Percentiles rank a stretch among this genome's conserved stretches.
phyloP scores from a whole-genome alignment of 129 eudicot species.

The Calendula officinalis region DNA sequence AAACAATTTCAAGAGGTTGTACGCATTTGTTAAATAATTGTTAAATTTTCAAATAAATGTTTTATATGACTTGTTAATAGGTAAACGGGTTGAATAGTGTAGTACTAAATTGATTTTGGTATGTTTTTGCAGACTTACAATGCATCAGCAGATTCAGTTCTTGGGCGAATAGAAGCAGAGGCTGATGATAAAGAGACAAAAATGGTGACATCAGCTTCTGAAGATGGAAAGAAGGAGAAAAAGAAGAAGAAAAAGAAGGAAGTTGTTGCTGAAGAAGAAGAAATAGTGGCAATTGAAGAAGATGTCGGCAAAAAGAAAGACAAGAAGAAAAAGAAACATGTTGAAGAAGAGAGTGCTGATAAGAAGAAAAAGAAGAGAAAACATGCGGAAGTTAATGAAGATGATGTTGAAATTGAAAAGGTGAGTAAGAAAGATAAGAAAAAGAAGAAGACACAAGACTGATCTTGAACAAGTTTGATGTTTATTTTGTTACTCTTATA shows the following conservation, averaged over 20 bases:
- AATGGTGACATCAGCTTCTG: conserved; percentile 25
- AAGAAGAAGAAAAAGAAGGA: conserved; percentile 54
- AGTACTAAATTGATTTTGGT: not conserved
- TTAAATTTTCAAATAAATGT: too few relatives aligned
- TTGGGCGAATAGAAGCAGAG: conserved; percentile 55
- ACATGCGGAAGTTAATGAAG: conserved; percentile 49
- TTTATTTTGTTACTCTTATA: conserved; percentile 1
- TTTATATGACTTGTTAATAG: too few relatives aligned
- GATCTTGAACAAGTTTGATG: conserved; percentile 34
- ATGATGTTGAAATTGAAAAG: conserved; percentile 37
- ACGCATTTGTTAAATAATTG: too few relatives aligned
- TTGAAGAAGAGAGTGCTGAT: conserved; percentile 49
- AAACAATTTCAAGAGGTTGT: too few relatives aligned
- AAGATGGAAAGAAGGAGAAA: conserved; percentile 48
- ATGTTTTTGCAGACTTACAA: conserved; percentile 58
- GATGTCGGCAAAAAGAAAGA: conserved; percentile 44
- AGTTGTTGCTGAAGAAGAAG: conserved; percentile 27
- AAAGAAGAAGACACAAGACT: conserved; percentile 58
- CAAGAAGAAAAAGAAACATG: conserved; percentile 63
- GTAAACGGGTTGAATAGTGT: too few relatives aligned
- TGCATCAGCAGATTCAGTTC: conserved; percentile 72
- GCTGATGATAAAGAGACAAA: conserved; percentile 43
- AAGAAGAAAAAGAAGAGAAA: conserved; percentile 88
- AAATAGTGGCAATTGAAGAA: conserved; percentile 19
- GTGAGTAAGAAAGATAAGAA: conserved; percentile 48